Conservation (phyloP, 2,329 filamentous ascomycete species). For the Elsinoe batatas region DNA sequence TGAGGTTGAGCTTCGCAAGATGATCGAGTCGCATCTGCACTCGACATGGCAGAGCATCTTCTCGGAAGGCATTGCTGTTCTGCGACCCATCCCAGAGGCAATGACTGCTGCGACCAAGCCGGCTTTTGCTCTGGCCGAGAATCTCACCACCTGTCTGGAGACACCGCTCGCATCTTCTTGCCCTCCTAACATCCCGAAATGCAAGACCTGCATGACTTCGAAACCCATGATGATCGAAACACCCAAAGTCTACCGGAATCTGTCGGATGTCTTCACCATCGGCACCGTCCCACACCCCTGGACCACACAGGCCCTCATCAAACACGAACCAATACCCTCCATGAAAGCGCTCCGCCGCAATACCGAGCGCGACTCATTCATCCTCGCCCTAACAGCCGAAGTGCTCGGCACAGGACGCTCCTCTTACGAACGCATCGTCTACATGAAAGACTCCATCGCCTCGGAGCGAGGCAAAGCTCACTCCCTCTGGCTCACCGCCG, state of each 20-base stretch:
- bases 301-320: slow-evolving; percentile 61
- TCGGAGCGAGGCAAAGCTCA: slow-evolving; percentile 52
- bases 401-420: slow-evolving; percentile 55
- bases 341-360: slow-evolving; percentile 41
- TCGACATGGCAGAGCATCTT: slow-evolving; percentile 74
- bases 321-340: slow-evolving; percentile 34
- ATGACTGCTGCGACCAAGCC: slow-evolving; percentile 63
- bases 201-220: slow-evolving; percentile 60
- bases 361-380: slow-evolving; percentile 68
- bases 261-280: slow-evolving; percentile 64
- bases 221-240: slow-evolving; percentile 58
- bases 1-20: slow-evolving; percentile 54
- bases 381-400: slow-evolving; percentile 59
- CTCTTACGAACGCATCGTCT: slow-evolving; percentile 55
- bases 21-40: slow-evolving; percentile 82
- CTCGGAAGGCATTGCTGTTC: slow-evolving; percentile 63
- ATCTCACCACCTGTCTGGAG: slow-evolving; percentile 64
- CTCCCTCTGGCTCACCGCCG: slow-evolving; percentile 74
- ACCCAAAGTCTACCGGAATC: slow-evolving; percentile 60
- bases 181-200: slow-evolving; percentile 69
- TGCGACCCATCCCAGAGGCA: slow-evolving; percentile 68
- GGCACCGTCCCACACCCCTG: slow-evolving; percentile 86
- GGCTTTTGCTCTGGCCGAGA: slow-evolving; percentile 61
- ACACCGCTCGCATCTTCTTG: slow-evolving; percentile 67
- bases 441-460: slow-evolving; percentile 74